Conservation (phyloP, 2,329 filamentous ascomycete genomes). For the Fusarium sulawesiense region DNA sequence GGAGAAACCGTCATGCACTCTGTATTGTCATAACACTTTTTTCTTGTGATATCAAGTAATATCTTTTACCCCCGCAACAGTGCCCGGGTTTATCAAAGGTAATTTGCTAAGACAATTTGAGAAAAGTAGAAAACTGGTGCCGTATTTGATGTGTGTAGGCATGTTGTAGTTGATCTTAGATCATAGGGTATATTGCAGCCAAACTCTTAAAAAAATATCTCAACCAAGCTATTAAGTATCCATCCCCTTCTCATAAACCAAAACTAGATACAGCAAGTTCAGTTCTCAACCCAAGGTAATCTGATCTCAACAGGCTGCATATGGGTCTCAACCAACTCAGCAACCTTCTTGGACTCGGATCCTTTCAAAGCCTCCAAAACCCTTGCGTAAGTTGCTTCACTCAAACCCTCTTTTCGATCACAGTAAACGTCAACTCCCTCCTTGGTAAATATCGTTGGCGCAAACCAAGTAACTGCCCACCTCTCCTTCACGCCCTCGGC, state of each 20-base stretch:
- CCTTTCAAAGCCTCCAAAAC: constrained; percentile 65
- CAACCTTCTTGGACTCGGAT: constrained; percentile 65
- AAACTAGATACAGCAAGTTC: not conserved
- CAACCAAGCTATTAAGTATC: not conserved
- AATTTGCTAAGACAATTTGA: not conserved
- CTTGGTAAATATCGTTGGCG: constrained; percentile 83
- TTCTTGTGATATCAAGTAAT: not conserved
- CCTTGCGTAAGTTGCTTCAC: constrained; percentile 63
- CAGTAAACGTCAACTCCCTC: constrained; percentile 85
- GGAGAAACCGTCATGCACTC: not conserved
- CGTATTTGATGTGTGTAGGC: not conserved
- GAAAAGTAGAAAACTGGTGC: not conserved
- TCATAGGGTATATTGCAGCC: constrained; percentile 25
- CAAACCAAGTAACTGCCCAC: constrained; percentile 89
- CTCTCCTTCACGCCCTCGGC: constrained; percentile 59
- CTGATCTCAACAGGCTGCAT: constrained; percentile 64
- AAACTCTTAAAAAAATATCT: constrained; percentile 1
- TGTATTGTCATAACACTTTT: not conserved
- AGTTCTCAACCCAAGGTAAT: constrained; percentile 60
- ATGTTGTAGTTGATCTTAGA: not conserved
- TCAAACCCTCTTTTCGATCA: constrained; percentile 69
- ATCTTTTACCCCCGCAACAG: not conserved
- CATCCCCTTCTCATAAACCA: not conserved
- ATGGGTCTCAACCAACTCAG: constrained; percentile 59
- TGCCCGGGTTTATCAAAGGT: not conserved